phyloP scores from a whole-genome alignment of 2,329 filamentous ascomycete genomes.

The Nannizziopsis barbatae region DNA sequence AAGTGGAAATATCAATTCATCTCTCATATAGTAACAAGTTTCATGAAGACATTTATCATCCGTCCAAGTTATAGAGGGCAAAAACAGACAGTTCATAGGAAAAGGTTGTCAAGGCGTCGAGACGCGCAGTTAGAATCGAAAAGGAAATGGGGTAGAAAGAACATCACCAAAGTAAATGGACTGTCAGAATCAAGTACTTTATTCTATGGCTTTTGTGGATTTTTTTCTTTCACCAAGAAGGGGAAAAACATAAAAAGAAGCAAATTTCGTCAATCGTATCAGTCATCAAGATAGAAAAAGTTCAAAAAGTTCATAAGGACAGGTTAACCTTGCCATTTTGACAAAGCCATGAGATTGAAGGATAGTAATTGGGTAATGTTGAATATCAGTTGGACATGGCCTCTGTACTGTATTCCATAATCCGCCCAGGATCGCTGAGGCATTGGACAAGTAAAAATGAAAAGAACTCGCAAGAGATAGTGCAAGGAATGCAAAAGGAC shows the following conservation, averaged over 20 bases:
- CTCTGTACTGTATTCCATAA: too few relatives aligned
- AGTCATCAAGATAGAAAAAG: not conserved
- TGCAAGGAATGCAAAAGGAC: too few relatives aligned
- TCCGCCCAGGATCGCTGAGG: too few relatives aligned
- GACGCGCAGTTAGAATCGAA: not conserved
- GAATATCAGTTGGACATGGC: too few relatives aligned
- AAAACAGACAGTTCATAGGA: not conserved
- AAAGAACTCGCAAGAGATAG: too few relatives aligned
- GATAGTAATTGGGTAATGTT: too few relatives aligned
- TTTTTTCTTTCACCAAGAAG: not conserved
- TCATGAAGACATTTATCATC: constrained; percentile 3
- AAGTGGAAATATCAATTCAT: constrained; percentile 5
- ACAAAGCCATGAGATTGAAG: too few relatives aligned
- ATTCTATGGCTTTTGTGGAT: constrained; percentile 6
- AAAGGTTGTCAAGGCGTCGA: not conserved
- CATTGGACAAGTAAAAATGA: too few relatives aligned
- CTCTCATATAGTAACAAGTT: constrained; percentile 5
- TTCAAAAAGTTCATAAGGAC: constrained; percentile 35
- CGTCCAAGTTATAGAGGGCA: not conserved
- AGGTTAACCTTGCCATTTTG: constrained; percentile 18
- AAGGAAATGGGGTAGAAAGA: not conserved
- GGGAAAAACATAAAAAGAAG: not conserved
- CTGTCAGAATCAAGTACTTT: not conserved
- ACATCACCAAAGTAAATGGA: not conserved
- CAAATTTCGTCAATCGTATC: constrained; percentile 4